Base-by-base conservation (phyloP, 2,329 filamentous ascomycete genomes). In the Colletotrichum godetiae region DNA sequence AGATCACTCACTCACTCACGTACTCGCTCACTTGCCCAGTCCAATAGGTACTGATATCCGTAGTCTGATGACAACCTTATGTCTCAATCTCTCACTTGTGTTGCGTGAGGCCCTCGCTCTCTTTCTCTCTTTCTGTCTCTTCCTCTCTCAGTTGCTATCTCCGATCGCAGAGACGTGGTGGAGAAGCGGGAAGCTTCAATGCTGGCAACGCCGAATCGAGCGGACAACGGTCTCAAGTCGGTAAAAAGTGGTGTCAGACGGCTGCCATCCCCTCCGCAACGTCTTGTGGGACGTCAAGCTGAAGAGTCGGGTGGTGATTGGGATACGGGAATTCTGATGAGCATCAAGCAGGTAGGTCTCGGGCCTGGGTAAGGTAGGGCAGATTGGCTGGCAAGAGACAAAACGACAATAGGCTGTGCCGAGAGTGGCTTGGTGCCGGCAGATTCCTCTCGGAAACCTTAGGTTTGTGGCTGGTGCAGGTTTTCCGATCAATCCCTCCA, bases 251-350 rank as follows among this genome's bases (percentile, higher is more conserved):
- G 66, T 70, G 58, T 75, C 73, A 75, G 66, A 74, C 61, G 42
- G 59, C 66, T 70, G 71, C 53, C 71, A 75, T 75, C 67, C 71
- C 73, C 67, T 73, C 66, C 59, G 66, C 67, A 74, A 75, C 71
- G 66, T 74, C 71, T 49, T 70, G 73, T 67, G 73, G 67, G 70
- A 75, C 73, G 67, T 69, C 73, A 64, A 66, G 66, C 73, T 75
- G 73, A 71, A 70, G 70, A 73, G 67, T 73, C 61, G 60, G 52
- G 73, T 66, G 59, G 59, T 63, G 61, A 67, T 70, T 42, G 37
- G 37, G 15, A 42, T 42, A 42, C 67, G 67, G 59, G 74, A 74
- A 71, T 67, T 75, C 73, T 75, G 73, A 55, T 70, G 71, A 75
- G 58, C 57, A 75, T 64, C 57, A 70, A 72, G 46, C 57, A 70